phyloP scores from a whole-genome alignment of 257 asterid species.

The Knoxia roxburghii region DNA sequence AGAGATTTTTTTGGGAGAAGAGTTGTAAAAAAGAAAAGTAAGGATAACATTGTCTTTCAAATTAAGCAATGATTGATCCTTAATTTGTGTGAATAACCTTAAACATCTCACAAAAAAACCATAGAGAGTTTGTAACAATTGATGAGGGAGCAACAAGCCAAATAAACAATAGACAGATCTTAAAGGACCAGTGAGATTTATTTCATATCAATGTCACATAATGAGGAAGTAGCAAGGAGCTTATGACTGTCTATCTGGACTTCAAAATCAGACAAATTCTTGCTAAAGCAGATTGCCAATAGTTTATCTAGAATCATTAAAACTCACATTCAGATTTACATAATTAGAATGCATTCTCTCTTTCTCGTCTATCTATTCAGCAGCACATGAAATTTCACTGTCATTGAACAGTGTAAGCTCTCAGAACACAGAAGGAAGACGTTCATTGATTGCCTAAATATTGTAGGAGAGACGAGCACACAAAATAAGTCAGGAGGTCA shows the following conservation, averaged over 20 bases:
- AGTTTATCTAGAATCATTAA: background rate
- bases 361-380: background rate
- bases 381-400: background rate
- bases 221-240: no score
- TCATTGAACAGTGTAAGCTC: background rate
- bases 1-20: no score
- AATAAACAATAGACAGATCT: background rate
- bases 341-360: background rate
- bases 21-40: no score
- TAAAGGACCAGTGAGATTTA: background rate
- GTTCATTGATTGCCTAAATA: background rate
- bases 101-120: no score
- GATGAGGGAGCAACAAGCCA: background rate
- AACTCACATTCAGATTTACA: background rate
- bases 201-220: background rate
- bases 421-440: background rate
- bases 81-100: no score
- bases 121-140: background rate
- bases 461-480: no score
- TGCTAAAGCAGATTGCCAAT: background rate
- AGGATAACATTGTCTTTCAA: no score
- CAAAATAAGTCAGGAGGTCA: conserved; percentile 29
- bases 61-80: no score
- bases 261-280: background rate
- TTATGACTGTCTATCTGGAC: no score